Base-by-base conservation (phyloP, 169 alveolate genomes). In the Fabrea salina region DNA sequence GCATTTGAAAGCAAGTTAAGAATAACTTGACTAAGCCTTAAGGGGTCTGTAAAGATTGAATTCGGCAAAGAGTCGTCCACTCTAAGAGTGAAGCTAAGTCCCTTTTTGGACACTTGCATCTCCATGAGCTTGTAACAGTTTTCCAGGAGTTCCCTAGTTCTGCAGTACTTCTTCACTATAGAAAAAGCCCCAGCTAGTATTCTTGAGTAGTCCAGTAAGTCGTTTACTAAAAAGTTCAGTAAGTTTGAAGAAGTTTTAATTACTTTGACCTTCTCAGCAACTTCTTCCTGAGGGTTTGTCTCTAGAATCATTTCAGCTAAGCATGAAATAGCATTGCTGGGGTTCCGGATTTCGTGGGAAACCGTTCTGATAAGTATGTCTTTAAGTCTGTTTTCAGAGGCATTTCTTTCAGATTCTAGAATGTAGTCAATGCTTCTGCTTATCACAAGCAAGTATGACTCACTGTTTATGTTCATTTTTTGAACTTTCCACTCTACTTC, bases 331-430 rank as follows among this genome's bases (percentile, higher is more conserved):
- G 76, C 76, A 40, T 66, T 66, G 1, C 33, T 13, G 7, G 76
- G 76, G 30, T 51, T 66, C 41, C 76, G n/a, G 7, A 66, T 22
- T 40, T 66, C 76, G 41, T 66, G 76, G 0, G 76, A 66, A 39
- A 66, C 76, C 16, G 76, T 66, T 27, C 76, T 66, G 4, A 66
- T n/a, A 5, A 66, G 30, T 0, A 40, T 39, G 5, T 35, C 19
- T 66, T 66, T 66, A 30, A 37, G 41, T 66, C 41, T 16, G 41
- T 30, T 41, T 35, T 66, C 76, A 5, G 76, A 25, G 19, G 16
- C 19, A 0, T 25, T 30, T 8, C 56, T 0, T 66, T 66, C 56
- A 3, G 41, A 35, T 8, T 66, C 25, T 37, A 39, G n/a, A 19
- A 66, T 37, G 2, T 37, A 4, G n/a, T n/a, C 11, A 44, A 44